Base-by-base conservation (phyloP, 2,329 filamentous ascomycete species). In the Colletotrichum melonis region DNA sequence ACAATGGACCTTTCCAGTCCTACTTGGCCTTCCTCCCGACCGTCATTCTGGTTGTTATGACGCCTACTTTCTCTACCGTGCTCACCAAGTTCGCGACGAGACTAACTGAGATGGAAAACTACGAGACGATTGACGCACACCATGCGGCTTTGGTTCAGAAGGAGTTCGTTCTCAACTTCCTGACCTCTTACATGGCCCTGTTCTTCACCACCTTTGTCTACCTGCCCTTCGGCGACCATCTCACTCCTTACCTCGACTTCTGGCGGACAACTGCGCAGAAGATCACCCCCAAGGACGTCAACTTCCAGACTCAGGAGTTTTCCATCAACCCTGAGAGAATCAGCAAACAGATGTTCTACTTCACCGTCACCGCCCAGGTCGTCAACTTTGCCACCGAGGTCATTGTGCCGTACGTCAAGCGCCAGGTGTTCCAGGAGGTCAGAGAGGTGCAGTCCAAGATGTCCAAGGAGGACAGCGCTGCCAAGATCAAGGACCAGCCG, bases 161-260 rank as follows among this genome's bases (percentile, higher is more conserved):
- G 86, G 93, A 97, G 42, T 98, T 99, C 79, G 92, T 98, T 16
- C 90, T 98, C 79, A 97, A 98, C 85, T 98, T 98, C 83, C 96
- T 98, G 83, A 97, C 95, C 6, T 97, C 95, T 0, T 98, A 98
- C 81, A 91, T 97, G 65, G 94, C 95, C 1, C 92, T 97, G n/a
- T 92, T 97, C 79, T 89, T 98, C 22, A 98, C 95, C 0, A 94
- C 95, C 0, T 98, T 98, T 77, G 91, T 98, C 75, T 98, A 98
- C 78, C 94, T 98, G 24, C 96, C 96, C 0, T 98, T 98, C 78
- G 96, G 94, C 16, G 91, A 92, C 73, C 83, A 95, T 58, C 90
- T 99, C 12, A 91, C 97, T 0, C 96, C 97, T 0, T 93, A 97
- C 79, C 90, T 99, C 5, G 92, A 97, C 77, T 85, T 98, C 71